Percentiles rank a stretch among this genome's conserved stretches.
phyloP scores from a whole-genome alignment of 225 moss, liverwort and hornwort genomes.

The Pseudisothecium myosuroides region DNA sequence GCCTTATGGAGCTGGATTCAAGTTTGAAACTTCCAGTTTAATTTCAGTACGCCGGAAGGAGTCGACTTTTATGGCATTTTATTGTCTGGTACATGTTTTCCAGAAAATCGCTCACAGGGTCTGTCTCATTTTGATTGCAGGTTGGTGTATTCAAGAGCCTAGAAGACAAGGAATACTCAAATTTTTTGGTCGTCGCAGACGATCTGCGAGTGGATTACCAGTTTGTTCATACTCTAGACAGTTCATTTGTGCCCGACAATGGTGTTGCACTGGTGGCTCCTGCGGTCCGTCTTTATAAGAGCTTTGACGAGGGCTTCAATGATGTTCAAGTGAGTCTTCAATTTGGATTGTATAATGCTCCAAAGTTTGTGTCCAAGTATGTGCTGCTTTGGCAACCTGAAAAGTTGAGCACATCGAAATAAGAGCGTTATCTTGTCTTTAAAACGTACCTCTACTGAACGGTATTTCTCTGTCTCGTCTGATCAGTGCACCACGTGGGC shows the following conservation, averaged over 20 bases:
- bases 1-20: background rate
- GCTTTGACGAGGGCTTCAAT: constrained; percentile 78
- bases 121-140: constrained; percentile 20
- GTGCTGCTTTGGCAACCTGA: background rate
- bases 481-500: background rate
- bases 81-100: background rate
- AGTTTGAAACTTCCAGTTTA: background rate
- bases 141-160: constrained; percentile 68
- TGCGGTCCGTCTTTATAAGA: constrained; percentile 72
- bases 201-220: constrained; percentile 43
- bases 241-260: constrained; percentile 44
- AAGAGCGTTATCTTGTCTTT: background rate
- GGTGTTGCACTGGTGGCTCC: constrained; percentile 45
- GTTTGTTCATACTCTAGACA: constrained; percentile 61
- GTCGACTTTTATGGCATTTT: background rate
- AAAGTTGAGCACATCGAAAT: background rate
- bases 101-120: background rate
- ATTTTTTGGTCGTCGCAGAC: constrained; percentile 65
- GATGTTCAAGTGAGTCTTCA: constrained; percentile 47
- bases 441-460: background rate
- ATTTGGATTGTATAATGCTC: background rate
- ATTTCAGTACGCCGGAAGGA: background rate
- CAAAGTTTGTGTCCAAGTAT: background rate
- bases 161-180: constrained; percentile 60
- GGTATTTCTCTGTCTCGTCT: background rate